Evolutionary conservation across 2,329 filamentous ascomycete species (phyloP).

Genomic region (Fusarium citri): DNA sequence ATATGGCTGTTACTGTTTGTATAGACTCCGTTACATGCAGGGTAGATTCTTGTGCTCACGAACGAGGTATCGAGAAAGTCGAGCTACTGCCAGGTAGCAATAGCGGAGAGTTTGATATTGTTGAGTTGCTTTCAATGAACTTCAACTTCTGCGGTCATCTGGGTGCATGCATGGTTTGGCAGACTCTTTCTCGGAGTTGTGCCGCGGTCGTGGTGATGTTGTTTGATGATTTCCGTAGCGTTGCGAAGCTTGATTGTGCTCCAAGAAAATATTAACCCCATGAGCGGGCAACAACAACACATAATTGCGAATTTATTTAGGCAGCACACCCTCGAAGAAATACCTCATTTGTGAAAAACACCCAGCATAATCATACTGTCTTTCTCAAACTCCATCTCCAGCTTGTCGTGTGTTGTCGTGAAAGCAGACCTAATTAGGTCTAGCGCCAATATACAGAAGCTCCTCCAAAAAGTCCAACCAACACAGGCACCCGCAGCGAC

Average conservation of each 20-base stretch:
- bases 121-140: no score
- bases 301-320: not conserved
- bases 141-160: no score
- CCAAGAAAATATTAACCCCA: not conserved
- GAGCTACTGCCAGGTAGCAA: not conserved
- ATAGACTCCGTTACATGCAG: slow-evolving; percentile 60
- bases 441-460: slow-evolving; percentile 36
- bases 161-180: no score
- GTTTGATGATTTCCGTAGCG: not conserved
- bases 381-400: not conserved
- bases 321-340: not conserved
- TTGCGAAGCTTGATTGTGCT: not conserved
- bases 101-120: not conserved
- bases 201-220: not conserved
- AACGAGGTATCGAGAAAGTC: not conserved
- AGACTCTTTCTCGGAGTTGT: not conserved
- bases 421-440: slow-evolving; percentile 28
- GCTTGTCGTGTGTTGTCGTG: not conserved
- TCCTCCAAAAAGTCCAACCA: slow-evolving; percentile 46
- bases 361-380: not conserved
- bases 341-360: not conserved
- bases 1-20: not conserved
- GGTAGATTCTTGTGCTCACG: slow-evolving; percentile 52
- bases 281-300: not conserved
- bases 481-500: slow-evolving; percentile 25